These are phyloP conservation scores for Trametes gibbosa DNA, from an alignment of 768 basidiomycete genomes.

Conservation along the genomic window DNA sequence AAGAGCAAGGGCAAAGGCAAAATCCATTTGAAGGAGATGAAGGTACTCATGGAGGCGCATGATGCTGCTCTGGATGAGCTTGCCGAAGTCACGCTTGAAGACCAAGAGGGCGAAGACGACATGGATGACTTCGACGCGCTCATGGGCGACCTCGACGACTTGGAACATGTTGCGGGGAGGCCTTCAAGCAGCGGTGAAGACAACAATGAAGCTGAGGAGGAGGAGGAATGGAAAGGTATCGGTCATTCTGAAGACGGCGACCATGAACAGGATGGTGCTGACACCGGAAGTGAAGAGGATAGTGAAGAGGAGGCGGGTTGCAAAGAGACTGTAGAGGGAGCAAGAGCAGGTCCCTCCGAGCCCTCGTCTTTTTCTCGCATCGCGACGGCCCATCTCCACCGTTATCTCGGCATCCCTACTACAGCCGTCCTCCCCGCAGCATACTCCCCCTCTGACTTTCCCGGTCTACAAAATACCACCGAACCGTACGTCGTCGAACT, in stretches of 20 bases:
- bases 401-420: conserved; percentile 26
- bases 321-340: background rate
- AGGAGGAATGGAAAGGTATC: conserved; percentile 16
- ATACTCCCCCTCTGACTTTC: conserved; percentile 16
- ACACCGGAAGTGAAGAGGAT: conserved; percentile 2
- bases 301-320: conserved; percentile 11
- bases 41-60: conserved; percentile 20
- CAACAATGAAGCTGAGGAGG: conserved; percentile 2
- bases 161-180: background rate
- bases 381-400: conserved; percentile 27
- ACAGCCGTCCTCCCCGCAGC: conserved; percentile 19
- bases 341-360: conserved; percentile 15
- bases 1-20: conserved; percentile 24
- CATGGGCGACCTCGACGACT: conserved; percentile 23
- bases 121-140: conserved; percentile 30
- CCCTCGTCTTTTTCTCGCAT: conserved; percentile 33
- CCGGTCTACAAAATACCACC: conserved; percentile 20
- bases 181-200: conserved; percentile 3
- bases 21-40: conserved; percentile 19
- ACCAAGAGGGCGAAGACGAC: conserved; percentile 21
- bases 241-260: conserved; percentile 8
- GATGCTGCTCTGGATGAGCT: conserved; percentile 28
- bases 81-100: conserved; percentile 22
- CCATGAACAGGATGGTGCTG: background rate
- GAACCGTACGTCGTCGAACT: conserved; percentile 30